phyloP scores from a whole-genome alignment of 1,139 yeast species.

The Hyphopichia buzzinii region DNA sequence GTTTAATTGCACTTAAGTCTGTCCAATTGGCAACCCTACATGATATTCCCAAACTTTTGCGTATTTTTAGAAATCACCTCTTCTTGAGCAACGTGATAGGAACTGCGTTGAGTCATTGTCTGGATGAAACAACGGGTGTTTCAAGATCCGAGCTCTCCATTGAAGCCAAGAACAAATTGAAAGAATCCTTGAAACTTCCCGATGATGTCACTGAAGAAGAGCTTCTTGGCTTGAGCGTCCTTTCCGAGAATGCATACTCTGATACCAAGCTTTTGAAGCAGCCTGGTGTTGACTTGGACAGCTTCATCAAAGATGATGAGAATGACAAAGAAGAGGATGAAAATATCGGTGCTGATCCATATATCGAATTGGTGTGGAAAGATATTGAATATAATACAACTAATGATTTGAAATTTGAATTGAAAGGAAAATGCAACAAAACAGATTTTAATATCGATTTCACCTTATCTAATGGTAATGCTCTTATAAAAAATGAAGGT shows the following conservation, averaged over 20 bases:
- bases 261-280: constrained; percentile 17
- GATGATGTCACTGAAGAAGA: constrained; percentile 42
- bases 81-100: constrained; percentile 24
- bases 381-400: constrained; percentile 23
- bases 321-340: constrained; percentile 1
- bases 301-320: constrained; percentile 17
- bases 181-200: constrained; percentile 35
- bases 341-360: constrained; percentile 9
- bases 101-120: not conserved
- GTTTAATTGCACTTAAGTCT: constrained; percentile 19
- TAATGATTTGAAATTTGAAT: constrained; percentile 21
- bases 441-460: constrained; percentile 18
- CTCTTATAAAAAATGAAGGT: constrained; percentile 5
- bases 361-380: constrained; percentile 20
- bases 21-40: constrained; percentile 21
- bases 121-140: not conserved
- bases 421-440: constrained; percentile 19
- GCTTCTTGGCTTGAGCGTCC: constrained; percentile 33
- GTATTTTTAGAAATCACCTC: constrained; percentile 31
- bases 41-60: constrained; percentile 25
- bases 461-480: constrained; percentile 30
- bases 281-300: constrained; percentile 19
- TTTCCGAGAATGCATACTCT: constrained; percentile 19
- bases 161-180: constrained; percentile 29
- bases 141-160: constrained; percentile 1